These are phyloP conservation scores for Pythium rhizo-oryzae DNA, from an alignment of 352 stramenopile species.

Conservation along the genomic window DNA sequence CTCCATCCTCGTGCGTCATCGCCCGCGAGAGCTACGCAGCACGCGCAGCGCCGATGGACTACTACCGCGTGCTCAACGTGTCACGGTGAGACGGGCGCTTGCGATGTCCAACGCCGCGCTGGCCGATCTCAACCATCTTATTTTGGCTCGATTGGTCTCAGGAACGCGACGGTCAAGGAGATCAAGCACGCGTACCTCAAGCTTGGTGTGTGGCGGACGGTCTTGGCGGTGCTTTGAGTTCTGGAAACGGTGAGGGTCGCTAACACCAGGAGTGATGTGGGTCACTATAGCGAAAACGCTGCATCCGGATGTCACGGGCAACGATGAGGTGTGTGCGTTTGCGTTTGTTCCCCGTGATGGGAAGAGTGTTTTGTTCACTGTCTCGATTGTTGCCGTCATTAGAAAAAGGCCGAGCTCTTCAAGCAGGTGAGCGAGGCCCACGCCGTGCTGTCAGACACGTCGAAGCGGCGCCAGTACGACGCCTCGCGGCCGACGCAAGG, in stretches of 20 bases:
- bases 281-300: conserved; percentile 62
- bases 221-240: too few species aligned
- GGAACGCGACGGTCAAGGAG: conserved; percentile 63
- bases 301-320: conserved; percentile 86
- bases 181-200: conserved; percentile 84
- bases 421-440: conserved; percentile 84
- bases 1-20: not conserved
- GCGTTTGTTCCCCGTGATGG: too few species aligned
- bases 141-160: conserved; percentile 23
- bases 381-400: not conserved
- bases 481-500: conserved; percentile 45
- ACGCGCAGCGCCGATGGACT: conserved; percentile 42
- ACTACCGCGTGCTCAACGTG: conserved; percentile 83
- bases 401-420: conserved; percentile 84
- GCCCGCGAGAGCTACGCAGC: not conserved
- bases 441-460: conserved; percentile 70
- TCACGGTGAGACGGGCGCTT: conserved; percentile 38
- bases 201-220: conserved; percentile 41
- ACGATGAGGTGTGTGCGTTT: conserved; percentile 47
- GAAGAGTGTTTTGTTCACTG: too few species aligned
- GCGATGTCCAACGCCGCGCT: not conserved
- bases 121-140: not conserved
- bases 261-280: too few species aligned
- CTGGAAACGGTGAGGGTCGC: too few species aligned
- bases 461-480: conserved; percentile 67